Evolutionary conservation across 2,329 filamentous ascomycete genomes (phyloP), one percentile per base, ranked within the genome.

Genomic region (Diaporthe amygdali): DNA sequence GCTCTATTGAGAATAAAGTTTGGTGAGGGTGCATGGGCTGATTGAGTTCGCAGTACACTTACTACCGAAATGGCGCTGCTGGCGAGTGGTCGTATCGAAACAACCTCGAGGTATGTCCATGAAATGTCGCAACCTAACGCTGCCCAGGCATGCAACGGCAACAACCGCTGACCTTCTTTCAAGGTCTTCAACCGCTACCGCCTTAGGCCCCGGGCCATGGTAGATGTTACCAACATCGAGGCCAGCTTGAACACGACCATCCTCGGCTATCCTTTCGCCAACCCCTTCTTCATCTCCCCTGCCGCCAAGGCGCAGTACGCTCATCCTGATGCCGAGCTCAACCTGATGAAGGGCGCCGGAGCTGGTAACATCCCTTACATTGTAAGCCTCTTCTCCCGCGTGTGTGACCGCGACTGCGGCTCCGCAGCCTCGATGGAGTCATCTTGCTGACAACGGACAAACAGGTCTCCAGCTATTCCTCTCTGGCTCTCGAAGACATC

Each of bases 81-180:
- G 87, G 86, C 71, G 87, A 89, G 78, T 89, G 84, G 83, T 84
- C 83, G 1, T 89, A 88, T 78, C 82, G 87, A 61, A 88, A 88
- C 78, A 89, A 89, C 78, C 81, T 89, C 7, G 88, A 90, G 78
- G 59, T 64, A 49, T 20, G 59, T 37, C 27, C 59, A 37, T 12
- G 44, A 49, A 64, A 49, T 44, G 37, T 30, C 37, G n/a, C 27
- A 34, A 12, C 30, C 30, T 37, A 5, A 12, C 56, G 20, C 4
- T 14, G 2, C 12, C 4, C 1, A 14, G 14, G n/a, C 14, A 25
- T n/a, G n/a, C n/a, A 8, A 25, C 14, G 20, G 49, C 17, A 14
- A 37, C 30, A 64, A 14, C 14, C 3, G n/a, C 59, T 64, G 44
- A 64, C 59, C 44, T 25, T 20, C 14, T 22, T 25, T 37, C 41